Base-by-base conservation (phyloP, 2,329 filamentous ascomycete genomes). In the Lizonia empirigonia region DNA sequence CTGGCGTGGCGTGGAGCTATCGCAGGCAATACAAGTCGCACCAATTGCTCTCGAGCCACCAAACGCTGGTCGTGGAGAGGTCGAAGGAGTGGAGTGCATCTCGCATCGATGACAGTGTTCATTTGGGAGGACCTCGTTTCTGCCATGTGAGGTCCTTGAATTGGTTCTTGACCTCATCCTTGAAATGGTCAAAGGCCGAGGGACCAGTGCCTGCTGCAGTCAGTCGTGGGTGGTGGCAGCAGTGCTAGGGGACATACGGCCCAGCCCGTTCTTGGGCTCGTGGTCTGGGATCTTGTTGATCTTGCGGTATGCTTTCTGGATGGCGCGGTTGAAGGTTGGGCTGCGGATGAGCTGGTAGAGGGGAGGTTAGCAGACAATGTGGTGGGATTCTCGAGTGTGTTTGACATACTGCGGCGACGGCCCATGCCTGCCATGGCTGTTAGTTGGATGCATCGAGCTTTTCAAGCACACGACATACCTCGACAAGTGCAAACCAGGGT, bases 321-420 rank as follows among this genome's bases (percentile, higher is more conserved):
- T 79, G 20, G 63, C 74, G 45, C 77, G 75, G 60, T 85, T 82
- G 72, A 85, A 85, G 27, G 75, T 66, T 2, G 80, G 80, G 45
- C 79, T 83, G 44, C 73, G 70, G 33, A 85, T 75, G 46, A 85
- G 77, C 75, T 82, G 47, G 35, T 27, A 1, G 4, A 10, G 7
- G 13, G 4, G 7, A 32, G 41, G 37, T 52, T 49, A 38, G 52
- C 34, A 12, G 48, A 50, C 27, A 44, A 36, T 24, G 16, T 16
- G 10, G 34, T 6, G n/a, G 15, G 20, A 20, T n/a, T 26, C 2
- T 7, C 12, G 8, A 18, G 10, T 27, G 24, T 23, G 33, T 15
- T 48, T 18, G 50, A 64, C 68, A 30, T 64, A 74, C 72, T 54
- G 60, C 60, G 54, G 62, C 60, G 40, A 72, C 71, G 3, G 72